Percentiles rank a stretch among this genome's conserved stretches.
Evolutionary conservation across 2,329 filamentous ascomycete genomes (phyloP).

Genomic region (Ophiocordyceps camponoti-leonardi): DNA sequence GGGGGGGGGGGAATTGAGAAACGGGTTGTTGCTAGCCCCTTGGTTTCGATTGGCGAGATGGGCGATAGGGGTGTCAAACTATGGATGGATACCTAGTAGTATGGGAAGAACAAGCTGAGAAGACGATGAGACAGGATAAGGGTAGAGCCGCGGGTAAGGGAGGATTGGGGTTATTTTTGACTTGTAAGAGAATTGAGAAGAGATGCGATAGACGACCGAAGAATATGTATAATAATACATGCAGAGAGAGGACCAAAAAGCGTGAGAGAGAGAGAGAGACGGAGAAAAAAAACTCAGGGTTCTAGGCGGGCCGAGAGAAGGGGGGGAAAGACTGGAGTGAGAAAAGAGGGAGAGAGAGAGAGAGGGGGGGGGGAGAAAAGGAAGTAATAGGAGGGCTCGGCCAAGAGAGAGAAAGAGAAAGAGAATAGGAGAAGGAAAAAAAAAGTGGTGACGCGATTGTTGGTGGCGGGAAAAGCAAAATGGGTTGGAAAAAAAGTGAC

Average conservation of each 20-base stretch:
- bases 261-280: no score
- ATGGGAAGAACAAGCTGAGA: neutral
- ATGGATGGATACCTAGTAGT: no score
- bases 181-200: neutral
- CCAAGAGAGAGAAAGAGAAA: neutral
- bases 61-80: neutral
- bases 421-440: no score
- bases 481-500: no score
- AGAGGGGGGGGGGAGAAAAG: no score
- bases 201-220: no score
- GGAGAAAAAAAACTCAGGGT: no score
- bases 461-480: neutral
- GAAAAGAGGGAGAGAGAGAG: no score
- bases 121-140: neutral
- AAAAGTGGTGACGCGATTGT: neutral
- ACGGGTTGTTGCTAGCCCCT: neutral
- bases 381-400: no score
- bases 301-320: no score
- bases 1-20: neutral
- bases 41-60: slow-evolving; percentile 1
- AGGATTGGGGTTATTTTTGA: neutral
- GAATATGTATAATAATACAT: no score
- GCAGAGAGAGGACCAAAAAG: no score
- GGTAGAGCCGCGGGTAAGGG: neutral
- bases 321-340: neutral